These are phyloP conservation scores for Mycena citricolor DNA, from an alignment of 1,284 basidiomycete genomes.

Conservation along the genomic window DNA sequence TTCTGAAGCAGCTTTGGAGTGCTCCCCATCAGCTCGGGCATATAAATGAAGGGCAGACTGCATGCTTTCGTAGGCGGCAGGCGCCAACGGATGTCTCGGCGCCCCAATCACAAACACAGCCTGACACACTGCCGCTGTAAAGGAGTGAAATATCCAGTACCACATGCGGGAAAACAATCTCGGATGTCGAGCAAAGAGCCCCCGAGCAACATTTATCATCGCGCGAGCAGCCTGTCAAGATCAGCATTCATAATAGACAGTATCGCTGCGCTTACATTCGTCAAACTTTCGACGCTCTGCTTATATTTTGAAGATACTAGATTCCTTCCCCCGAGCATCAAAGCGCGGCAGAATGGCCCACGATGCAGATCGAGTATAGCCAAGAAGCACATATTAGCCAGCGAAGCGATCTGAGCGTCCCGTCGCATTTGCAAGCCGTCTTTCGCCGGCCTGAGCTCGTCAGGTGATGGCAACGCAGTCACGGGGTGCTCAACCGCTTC, in stretches of 20 bases:
- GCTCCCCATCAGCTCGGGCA: conserved; percentile 21
- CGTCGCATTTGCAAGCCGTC: too few relatives aligned
- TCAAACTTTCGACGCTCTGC: conserved; percentile 23
- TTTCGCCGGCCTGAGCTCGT: conserved; percentile 18
- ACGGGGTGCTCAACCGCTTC: conserved; percentile 25
- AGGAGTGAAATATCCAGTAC: conserved; percentile 27
- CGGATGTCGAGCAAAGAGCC: conserved; percentile 26
- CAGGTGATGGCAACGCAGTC: conserved; percentile 18
- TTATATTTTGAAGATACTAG: conserved; percentile 23
- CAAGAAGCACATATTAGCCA: conserved; percentile 25
- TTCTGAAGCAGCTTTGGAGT: conserved; percentile 21
- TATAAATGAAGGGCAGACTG: conserved; percentile 25
- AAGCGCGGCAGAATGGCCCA: conserved; percentile 27
- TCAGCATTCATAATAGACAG: neutral
- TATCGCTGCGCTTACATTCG: conserved; percentile 12
- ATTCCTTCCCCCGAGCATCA: conserved; percentile 24
- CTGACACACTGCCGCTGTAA: conserved; percentile 27
- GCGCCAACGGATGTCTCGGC: conserved; percentile 26
- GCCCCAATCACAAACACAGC: conserved; percentile 27
- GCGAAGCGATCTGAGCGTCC: conserved; percentile 23
- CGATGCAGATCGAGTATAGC: conserved; percentile 26
- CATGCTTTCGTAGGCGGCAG: conserved; percentile 26
- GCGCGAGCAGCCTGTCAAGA: conserved; percentile 24
- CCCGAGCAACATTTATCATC: conserved; percentile 26
- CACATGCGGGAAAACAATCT: conserved; percentile 25